A percentile compares a stretch with the other conserved stretches of the same genome.
phyloP scores from a whole-genome alignment of 169 alveolate genomes.

The Nephromyces sp. region DNA sequence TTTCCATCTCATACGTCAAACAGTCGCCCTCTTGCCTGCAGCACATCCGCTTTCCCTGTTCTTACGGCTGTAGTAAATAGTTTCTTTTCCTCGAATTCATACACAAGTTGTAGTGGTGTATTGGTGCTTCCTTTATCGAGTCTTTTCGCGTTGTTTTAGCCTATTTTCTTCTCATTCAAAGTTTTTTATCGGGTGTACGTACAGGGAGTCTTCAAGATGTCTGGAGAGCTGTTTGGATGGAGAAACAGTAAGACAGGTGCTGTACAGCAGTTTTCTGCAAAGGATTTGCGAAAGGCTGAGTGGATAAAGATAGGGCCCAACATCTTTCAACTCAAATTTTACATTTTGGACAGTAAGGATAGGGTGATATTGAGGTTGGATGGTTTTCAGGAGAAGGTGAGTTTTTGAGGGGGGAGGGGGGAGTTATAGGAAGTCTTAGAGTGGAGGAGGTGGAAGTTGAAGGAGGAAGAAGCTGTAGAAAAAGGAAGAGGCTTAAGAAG shows the following conservation, averaged over 20 bases:
- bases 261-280: constrained; percentile 67
- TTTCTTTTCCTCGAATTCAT: too few species aligned
- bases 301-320: constrained; percentile 63
- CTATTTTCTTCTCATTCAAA: too few species aligned
- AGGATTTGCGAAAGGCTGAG: constrained; percentile 57
- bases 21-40: too few species aligned
- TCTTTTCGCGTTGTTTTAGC: too few species aligned
- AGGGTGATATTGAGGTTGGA: constrained; percentile 45
- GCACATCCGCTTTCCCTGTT: too few species aligned
- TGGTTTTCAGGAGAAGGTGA: constrained; percentile 56
- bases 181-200: too few species aligned
- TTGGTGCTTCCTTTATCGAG: too few species aligned
- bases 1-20: too few species aligned
- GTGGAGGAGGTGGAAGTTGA: not conserved
- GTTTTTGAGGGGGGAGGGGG: not conserved
- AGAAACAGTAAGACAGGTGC: constrained; percentile 75
- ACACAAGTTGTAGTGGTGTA: too few species aligned
- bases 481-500: not conserved
- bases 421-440: not conserved
- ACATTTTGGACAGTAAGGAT: constrained; percentile 49
- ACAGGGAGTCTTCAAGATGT: constrained; percentile 75
- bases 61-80: too few species aligned
- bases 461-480: not conserved
- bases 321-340: constrained; percentile 53
- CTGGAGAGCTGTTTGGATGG: constrained; percentile 80